phyloP scores from a whole-genome alignment of 2,329 filamentous ascomycete genomes.

The Penicillium sp. region DNA sequence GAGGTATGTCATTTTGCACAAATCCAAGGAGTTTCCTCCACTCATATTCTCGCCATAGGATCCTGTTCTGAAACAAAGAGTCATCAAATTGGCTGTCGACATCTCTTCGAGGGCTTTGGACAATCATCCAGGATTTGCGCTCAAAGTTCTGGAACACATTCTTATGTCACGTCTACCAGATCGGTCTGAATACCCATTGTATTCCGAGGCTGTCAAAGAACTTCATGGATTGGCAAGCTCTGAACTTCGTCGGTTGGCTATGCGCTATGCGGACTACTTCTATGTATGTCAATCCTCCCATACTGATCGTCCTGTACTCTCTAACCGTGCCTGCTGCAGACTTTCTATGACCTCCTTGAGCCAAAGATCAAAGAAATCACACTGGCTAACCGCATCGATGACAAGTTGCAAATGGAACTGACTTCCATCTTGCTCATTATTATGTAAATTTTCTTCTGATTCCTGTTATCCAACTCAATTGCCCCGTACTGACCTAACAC shows the following conservation, averaged over 20 bases:
- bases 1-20: constrained; percentile 27
- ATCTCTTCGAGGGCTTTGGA: constrained; percentile 79
- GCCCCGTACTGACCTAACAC: constrained; percentile 12
- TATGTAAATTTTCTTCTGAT: constrained; percentile 51
- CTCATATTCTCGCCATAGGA: constrained; percentile 51
- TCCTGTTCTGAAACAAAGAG: constrained; percentile 76
- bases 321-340: constrained; percentile 46
- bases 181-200: constrained; percentile 67
- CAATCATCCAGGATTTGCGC: constrained; percentile 74
- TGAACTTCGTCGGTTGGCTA: constrained; percentile 83
- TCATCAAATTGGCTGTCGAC: constrained; percentile 77
- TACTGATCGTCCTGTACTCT: neutral
- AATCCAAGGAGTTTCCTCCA: neutral
- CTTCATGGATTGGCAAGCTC: constrained; percentile 80
- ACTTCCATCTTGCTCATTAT: constrained; percentile 92
- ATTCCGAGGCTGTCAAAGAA: constrained; percentile 86
- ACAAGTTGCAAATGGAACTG: constrained; percentile 80
- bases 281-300: constrained; percentile 51
- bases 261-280: constrained; percentile 88
- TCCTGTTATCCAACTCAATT: neutral
- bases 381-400: constrained; percentile 70
- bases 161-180: constrained; percentile 76
- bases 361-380: constrained; percentile 74
- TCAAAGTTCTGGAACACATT: constrained; percentile 88
- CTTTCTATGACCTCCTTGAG: constrained; percentile 84